These are phyloP conservation scores for Ophiostoma ips DNA, from an alignment of 2,329 filamentous ascomycete genomes.

Conservation along the genomic window DNA sequence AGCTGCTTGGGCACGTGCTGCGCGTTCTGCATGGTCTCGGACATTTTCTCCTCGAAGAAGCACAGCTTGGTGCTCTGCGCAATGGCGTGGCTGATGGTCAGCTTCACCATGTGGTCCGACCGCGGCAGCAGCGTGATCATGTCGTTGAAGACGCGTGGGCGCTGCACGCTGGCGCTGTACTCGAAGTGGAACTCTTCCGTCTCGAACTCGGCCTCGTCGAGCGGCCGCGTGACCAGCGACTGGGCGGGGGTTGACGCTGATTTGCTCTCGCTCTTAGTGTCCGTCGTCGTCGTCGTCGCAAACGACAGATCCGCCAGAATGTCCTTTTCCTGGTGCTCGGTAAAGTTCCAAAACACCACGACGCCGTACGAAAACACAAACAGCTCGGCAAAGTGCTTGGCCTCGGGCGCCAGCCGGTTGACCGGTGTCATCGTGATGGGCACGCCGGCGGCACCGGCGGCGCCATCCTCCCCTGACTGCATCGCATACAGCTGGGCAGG, in stretches of 20 bases:
- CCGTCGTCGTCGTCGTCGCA: conserved; percentile 26
- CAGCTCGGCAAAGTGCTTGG: conserved; percentile 79
- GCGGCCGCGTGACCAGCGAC: conserved; percentile 61
- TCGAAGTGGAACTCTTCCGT: conserved; percentile 98
- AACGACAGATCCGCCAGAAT: conserved; percentile 91
- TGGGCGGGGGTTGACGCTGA: not conserved
- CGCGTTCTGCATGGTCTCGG: conserved; percentile 80
- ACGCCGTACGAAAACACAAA: conserved; percentile 97
- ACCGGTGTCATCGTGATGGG: conserved; percentile 21
- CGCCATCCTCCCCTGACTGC: too few species aligned
- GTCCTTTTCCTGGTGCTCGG: conserved; percentile 89
- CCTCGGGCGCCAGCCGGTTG: conserved; percentile 51
- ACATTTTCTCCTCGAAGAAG: conserved; percentile 94
- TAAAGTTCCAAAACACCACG: conserved; percentile 98
- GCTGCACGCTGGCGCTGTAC: conserved; percentile 73
- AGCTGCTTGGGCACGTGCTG: conserved; percentile 83
- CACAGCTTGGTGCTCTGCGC: conserved; percentile 93
- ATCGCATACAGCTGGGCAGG: conserved; percentile 1
- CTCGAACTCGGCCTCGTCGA: conserved; percentile 84
- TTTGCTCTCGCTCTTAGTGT: not conserved
- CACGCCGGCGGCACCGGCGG: too few species aligned
- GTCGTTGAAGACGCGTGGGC: conserved; percentile 92
- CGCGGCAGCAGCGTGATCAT: conserved; percentile 94
- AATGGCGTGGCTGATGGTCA: conserved; percentile 94
- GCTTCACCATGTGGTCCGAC: conserved; percentile 94